phyloP scores from a whole-genome alignment of 2,329 filamentous ascomycete species.

The Beauveria caledonica region DNA sequence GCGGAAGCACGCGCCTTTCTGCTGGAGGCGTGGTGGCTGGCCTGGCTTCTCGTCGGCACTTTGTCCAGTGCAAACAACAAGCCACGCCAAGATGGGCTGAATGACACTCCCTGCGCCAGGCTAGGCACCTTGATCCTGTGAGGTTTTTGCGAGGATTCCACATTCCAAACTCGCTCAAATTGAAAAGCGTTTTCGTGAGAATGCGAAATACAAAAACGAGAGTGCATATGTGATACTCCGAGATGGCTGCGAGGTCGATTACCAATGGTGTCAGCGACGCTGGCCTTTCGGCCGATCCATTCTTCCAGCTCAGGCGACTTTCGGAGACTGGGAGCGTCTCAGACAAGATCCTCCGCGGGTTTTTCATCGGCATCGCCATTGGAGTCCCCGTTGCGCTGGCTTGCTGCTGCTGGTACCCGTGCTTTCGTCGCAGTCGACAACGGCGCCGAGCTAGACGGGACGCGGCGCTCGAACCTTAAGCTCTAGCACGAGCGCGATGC shows the following conservation, averaged over 20 bases:
- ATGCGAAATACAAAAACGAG: neutral
- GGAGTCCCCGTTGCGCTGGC: constrained; percentile 6
- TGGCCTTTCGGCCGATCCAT: neutral
- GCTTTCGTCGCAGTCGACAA: neutral
- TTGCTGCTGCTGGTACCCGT: constrained; percentile 11
- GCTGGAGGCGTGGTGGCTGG: neutral
- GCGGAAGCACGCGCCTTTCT: neutral
- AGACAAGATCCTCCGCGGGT: constrained; percentile 8
- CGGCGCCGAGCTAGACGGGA: neutral
- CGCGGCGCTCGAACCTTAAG: neutral
- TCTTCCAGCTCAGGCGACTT: neutral
- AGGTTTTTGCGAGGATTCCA: neutral
- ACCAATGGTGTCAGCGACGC: neutral
- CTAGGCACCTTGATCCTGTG: neutral
- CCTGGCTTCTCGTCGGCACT: neutral
- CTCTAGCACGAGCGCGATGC: neutral
- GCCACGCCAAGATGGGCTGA: neutral
- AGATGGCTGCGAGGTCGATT: neutral
- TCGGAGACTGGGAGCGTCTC: neutral
- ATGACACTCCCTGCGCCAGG: neutral
- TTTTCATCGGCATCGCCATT: constrained; percentile 10
- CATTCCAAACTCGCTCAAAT: neutral
- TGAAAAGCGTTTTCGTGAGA: neutral
- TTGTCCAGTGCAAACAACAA: neutral
- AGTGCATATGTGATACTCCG: neutral